Evolutionary conservation across 345 rosid genomes (phyloP), one percentile per base, ranked within the genome.

Genomic region (Linum tenue): DNA sequence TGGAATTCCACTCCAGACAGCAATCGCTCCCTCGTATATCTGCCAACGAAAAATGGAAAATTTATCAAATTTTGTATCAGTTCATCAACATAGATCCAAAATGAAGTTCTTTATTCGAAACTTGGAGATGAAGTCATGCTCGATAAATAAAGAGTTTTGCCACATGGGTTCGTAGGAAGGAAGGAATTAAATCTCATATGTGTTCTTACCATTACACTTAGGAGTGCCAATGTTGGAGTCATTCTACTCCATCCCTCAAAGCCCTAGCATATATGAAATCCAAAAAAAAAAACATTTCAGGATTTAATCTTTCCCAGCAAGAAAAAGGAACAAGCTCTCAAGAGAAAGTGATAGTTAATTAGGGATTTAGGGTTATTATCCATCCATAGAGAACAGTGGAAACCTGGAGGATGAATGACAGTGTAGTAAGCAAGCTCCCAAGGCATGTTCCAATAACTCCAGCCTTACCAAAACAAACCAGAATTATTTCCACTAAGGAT

Each of bases 331-430:
- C 10, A 48, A 48, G 7, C 55, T 48, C 10, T 48, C 10, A 7
- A 48, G 16, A 4, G 31, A 22, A 22, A 22, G 31, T 22, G 31
- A 22, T 22, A 22, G 31, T 22, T 22, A 22, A 22, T 22, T 22
- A 22, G 31, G 31, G 31, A 22, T 22, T 22, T 22, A 22, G 31
- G 31, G 31, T 22, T 22, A 22, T 22, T 22, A 22, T 22, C 31
- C 31, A 22, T 22, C 31, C 14, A 56, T 17, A 22, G 2, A 35
- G 16, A 14, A 22, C 31, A 55, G 16, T 5, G 15, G 31, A 22
- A 22, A 59, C 62, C 62, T 59, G 35, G 9, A 59, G 37, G 62
- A 59, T 17, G 62, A 16, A 59, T 16, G 62, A 17, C 14, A 59
- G 39, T 35, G 39, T 39, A 10, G 40, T 59, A 11, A 59, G 62